These are phyloP conservation scores for Solanum rostratum DNA, from an alignment of 257 asterid species.

Conservation along the genomic window DNA sequence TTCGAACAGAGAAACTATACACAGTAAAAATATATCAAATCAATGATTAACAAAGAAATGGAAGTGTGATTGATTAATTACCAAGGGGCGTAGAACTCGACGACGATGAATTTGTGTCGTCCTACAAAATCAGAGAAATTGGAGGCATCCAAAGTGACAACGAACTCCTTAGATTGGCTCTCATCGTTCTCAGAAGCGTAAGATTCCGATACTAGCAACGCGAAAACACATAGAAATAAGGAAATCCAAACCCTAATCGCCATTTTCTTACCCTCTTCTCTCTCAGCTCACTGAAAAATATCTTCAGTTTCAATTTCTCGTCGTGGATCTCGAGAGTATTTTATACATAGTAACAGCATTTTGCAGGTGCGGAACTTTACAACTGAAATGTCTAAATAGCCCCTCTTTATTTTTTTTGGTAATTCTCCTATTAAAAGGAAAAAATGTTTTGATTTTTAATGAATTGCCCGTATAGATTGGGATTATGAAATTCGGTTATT, in stretches of 20 bases:
- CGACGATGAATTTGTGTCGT: constrained; percentile 63
- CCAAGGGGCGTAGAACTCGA: constrained; percentile 94
- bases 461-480: no score
- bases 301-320: not conserved
- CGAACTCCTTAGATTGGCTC: constrained; percentile 35
- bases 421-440: no score
- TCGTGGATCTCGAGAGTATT: not conserved
- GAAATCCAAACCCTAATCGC: constrained; percentile 16
- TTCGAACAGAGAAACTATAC: no score
- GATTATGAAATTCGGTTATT: no score
- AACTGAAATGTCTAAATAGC: not conserved
- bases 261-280: constrained; percentile 17
- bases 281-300: constrained; percentile 19
- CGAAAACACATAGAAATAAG: constrained; percentile 10
- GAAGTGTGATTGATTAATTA: not conserved
- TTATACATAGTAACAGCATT: not conserved
- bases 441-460: no score
- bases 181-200: constrained; percentile 14
- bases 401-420: not conserved
- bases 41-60: not conserved
- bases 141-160: constrained; percentile 56
- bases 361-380: not conserved
- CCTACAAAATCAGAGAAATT: constrained; percentile 76
- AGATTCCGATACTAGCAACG: constrained; percentile 10
- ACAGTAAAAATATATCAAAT: not conserved